Base-by-base conservation (phyloP, 1,284 basidiomycete species). In the Ganoderma lingzhi region DNA sequence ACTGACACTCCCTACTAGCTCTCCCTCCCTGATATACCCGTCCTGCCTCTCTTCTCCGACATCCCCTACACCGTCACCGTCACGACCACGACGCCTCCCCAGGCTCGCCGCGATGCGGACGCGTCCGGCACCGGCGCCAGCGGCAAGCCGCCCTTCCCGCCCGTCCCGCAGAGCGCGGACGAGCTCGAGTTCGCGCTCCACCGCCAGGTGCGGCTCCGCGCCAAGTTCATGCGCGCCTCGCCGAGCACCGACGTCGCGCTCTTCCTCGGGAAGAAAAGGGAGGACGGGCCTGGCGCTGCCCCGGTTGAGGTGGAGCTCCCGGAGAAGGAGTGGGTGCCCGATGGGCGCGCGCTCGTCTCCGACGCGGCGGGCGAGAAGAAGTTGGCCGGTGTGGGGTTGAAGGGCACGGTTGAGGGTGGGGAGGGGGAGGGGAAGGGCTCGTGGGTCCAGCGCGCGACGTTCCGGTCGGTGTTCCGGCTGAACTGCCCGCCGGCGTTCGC, bases 401-500 rank as follows among this genome's bases (percentile, higher is more conserved):
- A 5, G 37, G 58, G 37, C 6, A 4, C 14, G 17, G 14, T 19
- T 4, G 30, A 6, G 0, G 45, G 9, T n/a, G 56, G 2, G 32
- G 37, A 60, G 0, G 32, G 17, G 58, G 37, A 32, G 2, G 56
- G n/a, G 44, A 59, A 45, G 61, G 68, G 68, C 30, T 23, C 44
- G 64, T 66, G 68, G 61, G 64, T 65, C 4, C 68, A 69, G 63
- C 62, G 62, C 6, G 68, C 67, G 53, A 65, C 62, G 28, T 71
- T 70, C 51, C 66, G 61, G 14, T 68, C 67, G 55, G 58, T 60
- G 6, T 61, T 73, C 37, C 17, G 30, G 28, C 65, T 73, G 2
- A 65, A 59, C 39, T 68, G 66, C 41, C 64, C 70, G 35, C 68
- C 68, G 30, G 42, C 70, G 12, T 73, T 73, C 61, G 42, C 35